Conservation (phyloP, 805 yeast species). For the Cyberlindnera saturnus region DNA sequence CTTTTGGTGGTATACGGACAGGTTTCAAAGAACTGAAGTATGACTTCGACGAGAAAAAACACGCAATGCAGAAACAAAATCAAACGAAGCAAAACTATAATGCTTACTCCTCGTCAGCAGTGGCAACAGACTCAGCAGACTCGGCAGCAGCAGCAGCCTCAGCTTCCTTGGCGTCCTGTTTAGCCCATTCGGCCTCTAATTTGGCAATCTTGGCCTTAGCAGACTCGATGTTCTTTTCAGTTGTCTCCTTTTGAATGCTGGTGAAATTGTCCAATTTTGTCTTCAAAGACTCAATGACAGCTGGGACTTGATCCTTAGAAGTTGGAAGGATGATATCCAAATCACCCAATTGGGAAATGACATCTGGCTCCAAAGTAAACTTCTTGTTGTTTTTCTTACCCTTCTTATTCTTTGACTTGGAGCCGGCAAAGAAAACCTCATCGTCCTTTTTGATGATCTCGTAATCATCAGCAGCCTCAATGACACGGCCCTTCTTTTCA, state of each 20-base stretch:
- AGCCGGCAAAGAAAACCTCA: constrained; percentile 50
- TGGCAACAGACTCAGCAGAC: constrained; percentile 7
- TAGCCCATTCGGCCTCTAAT: constrained; percentile 48
- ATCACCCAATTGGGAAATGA: constrained; percentile 70
- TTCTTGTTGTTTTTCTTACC: constrained; percentile 46
- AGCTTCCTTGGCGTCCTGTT: constrained; percentile 36
- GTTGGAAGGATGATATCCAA: constrained; percentile 77
- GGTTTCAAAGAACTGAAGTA: constrained; percentile 1
- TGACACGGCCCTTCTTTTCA: constrained; percentile 33
- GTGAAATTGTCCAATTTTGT: constrained; percentile 63
- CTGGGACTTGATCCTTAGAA: constrained; percentile 61
- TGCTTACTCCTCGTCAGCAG: constrained; percentile 11
- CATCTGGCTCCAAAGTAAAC: constrained; percentile 74
- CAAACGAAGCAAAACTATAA: not conserved
- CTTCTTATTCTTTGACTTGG: constrained; percentile 37
- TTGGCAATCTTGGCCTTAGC: constrained; percentile 75
- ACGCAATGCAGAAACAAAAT: not conserved
- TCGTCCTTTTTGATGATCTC: constrained; percentile 60
- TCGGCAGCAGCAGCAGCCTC: constrained; percentile 11
- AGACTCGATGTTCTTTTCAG: constrained; percentile 65
- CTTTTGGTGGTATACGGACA: too few species aligned
- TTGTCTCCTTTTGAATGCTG: constrained; percentile 72
- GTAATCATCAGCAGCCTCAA: constrained; percentile 59
- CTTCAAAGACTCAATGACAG: constrained; percentile 60
- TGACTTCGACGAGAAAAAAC: constrained; percentile 1